phyloP scores from a whole-genome alignment of 306 rosid species.

The Sicyos edulis region DNA sequence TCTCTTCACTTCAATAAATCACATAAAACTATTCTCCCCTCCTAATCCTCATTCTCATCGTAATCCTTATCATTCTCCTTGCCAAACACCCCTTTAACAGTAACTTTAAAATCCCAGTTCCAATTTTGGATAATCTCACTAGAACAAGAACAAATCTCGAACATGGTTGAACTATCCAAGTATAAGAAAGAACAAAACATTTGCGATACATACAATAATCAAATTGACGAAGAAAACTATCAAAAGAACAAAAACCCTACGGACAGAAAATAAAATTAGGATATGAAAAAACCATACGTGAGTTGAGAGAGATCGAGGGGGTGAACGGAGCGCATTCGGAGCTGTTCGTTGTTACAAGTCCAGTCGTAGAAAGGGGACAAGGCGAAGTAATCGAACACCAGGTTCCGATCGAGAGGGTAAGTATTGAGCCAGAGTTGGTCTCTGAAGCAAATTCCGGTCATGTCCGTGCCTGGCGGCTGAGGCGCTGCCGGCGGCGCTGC shows the following conservation, averaged over 20 bases:
- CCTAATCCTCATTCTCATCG: no score
- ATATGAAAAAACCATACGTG: conserved; percentile 32
- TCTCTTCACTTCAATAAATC: no score
- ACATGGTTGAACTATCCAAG: background rate
- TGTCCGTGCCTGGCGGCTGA: conserved; percentile 76
- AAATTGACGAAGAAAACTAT: background rate
- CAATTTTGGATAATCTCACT: background rate
- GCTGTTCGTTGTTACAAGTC: conserved; percentile 86
- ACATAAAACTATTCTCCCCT: no score
- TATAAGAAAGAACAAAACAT: background rate
- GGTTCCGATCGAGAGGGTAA: conserved; percentile 74
- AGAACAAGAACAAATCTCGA: background rate
- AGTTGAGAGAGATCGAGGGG: conserved; percentile 80
- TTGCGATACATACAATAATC: background rate
- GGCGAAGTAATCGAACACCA: conserved; percentile 93
- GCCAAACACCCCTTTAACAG: no score
- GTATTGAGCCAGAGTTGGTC: conserved; percentile 93
- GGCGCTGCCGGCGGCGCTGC: conserved; percentile 37
- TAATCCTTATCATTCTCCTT: no score
- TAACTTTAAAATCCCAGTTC: background rate
- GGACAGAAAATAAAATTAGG: background rate
- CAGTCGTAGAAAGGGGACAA: conserved; percentile 87
- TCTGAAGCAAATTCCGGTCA: conserved; percentile 93
- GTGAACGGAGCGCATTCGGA: conserved; percentile 81
- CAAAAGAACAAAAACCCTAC: background rate